Conservation (phyloP, 176 grass and related monocot species). For the Guadua angustifolia region DNA sequence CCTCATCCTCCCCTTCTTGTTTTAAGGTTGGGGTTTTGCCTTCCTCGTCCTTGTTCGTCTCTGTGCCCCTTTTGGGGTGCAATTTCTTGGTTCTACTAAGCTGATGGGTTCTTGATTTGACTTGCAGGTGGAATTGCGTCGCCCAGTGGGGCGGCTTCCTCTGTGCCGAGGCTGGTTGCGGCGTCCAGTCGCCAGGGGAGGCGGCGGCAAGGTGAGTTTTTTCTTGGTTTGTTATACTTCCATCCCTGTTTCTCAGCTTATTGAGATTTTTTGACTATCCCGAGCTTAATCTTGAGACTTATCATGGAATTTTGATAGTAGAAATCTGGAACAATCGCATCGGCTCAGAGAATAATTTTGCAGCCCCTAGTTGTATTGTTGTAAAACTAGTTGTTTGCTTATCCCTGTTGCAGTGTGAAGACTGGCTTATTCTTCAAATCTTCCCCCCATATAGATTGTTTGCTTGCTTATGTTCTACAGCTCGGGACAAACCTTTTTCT, state of each 20-base stretch:
- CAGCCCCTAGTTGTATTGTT: neutral
- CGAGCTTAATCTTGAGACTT: neutral
- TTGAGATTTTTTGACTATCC: neutral
- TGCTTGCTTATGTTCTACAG: neutral
- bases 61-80: neutral
- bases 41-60: neutral
- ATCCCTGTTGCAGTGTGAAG: neutral
- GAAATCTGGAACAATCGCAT: neutral
- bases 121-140: conserved; percentile 37
- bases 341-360: neutral
- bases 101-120: conserved; percentile 45
- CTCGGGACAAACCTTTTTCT: neutral
- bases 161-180: conserved; percentile 33
- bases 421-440: too few species aligned
- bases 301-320: neutral
- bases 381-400: neutral
- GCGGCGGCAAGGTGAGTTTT: conserved; percentile 42
- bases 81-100: neutral
- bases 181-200: neutral
- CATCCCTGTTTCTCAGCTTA: neutral
- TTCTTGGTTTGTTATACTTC: neutral
- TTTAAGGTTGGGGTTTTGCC: conserved; percentile 41
- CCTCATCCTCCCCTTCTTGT: conserved; percentile 38
- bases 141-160: conserved; percentile 27
- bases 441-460: conserved; percentile 4